A percentile compares a stretch with the other conserved stretches of the same genome.
Conservation (phyloP, 2,329 filamentous ascomycete species). For the Claviceps cyperi region DNA sequence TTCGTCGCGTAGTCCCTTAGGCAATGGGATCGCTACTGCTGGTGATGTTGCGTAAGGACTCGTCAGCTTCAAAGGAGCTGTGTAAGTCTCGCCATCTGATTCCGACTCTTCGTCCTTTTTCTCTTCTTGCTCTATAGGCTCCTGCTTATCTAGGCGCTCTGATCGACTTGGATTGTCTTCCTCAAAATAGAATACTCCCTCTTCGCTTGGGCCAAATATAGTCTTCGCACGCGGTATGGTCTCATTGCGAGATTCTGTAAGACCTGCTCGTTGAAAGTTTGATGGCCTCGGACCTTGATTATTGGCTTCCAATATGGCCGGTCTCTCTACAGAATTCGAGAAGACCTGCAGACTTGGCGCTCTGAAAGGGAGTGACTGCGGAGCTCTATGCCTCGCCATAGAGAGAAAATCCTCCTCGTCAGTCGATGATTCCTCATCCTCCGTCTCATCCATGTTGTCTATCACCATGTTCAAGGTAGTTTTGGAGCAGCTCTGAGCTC, state of each 20-base stretch:
- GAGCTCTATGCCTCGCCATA: constrained; percentile 17
- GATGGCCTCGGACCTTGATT: background rate
- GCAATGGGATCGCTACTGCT: constrained; percentile 22
- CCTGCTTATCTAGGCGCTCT: background rate
- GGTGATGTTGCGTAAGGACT: constrained; percentile 29
- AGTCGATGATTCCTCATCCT: constrained; percentile 17
- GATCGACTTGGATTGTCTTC: constrained; percentile 18
- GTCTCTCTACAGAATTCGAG: constrained; percentile 13
- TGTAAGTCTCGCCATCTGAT: constrained; percentile 2
- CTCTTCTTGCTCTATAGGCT: background rate
- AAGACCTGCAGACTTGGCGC: background rate
- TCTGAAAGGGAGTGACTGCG: background rate
- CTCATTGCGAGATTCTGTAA: background rate
- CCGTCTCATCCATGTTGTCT: constrained; percentile 7
- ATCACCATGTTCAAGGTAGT: background rate
- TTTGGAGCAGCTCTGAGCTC: background rate
- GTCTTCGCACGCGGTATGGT: background rate
- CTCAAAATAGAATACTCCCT: constrained; percentile 34
- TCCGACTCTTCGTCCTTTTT: background rate
- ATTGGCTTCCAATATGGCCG: constrained; percentile 2
- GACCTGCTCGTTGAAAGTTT: background rate
- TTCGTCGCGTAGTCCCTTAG: constrained; percentile 2
- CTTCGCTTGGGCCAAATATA: constrained; percentile 16
- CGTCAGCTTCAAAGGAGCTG: background rate
- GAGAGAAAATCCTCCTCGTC: constrained; percentile 28